phyloP scores from a whole-genome alignment of 2,329 filamentous ascomycete species.

The Colletotrichum euphorbiae region DNA sequence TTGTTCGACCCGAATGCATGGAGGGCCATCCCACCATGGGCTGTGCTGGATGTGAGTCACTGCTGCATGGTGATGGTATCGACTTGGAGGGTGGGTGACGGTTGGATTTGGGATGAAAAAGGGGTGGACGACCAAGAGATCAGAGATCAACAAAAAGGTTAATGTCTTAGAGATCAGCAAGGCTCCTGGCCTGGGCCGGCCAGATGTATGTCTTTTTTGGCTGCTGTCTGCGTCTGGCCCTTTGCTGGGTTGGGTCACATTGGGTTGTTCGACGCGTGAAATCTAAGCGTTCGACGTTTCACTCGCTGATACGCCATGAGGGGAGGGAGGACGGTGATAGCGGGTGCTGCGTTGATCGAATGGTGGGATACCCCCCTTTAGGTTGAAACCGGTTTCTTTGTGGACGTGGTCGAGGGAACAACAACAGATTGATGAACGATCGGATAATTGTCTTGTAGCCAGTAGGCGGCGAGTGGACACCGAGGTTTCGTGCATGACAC shows the following conservation, averaged over 20 bases:
- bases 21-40: constrained; percentile 17
- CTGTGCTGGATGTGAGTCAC: constrained; percentile 40
- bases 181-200: neutral
- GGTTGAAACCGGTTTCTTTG: constrained; percentile 31
- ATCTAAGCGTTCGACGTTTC: constrained; percentile 16
- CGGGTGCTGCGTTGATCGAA: constrained; percentile 28
- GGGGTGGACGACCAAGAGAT: constrained; percentile 22
- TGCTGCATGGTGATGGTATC: constrained; percentile 4
- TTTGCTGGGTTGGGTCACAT: neutral
- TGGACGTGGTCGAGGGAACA: constrained; percentile 17
- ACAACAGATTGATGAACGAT: constrained; percentile 31
- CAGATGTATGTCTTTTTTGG: neutral
- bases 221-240: neutral
- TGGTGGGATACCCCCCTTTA: constrained; percentile 13
- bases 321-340: constrained; percentile 13
- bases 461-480: constrained; percentile 14
- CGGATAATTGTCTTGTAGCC: constrained; percentile 27
- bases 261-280: constrained; percentile 13
- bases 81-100: constrained; percentile 25
- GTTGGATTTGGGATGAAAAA: constrained; percentile 26
- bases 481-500: constrained; percentile 39
- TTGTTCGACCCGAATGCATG: constrained; percentile 33
- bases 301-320: constrained; percentile 9
- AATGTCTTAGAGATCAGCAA: neutral
- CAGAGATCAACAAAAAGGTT: constrained; percentile 7